Conservation (phyloP, 2,329 filamentous ascomycete species). For the Phyllosticta citribraziliensis region DNA sequence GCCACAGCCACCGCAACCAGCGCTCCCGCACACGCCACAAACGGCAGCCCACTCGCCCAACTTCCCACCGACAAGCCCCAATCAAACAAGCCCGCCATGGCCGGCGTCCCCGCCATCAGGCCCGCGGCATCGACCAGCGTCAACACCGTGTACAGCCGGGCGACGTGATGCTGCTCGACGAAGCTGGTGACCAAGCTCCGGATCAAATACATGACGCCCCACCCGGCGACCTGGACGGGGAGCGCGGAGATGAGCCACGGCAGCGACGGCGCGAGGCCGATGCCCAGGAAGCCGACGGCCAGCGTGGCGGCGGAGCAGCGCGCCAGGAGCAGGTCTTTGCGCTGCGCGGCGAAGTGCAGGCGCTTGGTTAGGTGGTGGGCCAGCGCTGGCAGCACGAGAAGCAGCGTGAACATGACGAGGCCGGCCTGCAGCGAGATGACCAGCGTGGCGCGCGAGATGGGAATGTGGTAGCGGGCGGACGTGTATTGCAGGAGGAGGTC, state of each 20-base stretch:
- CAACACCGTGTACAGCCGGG: constrained; percentile 45
- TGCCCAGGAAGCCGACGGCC: constrained; percentile 18
- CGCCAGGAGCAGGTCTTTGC: constrained; percentile 22
- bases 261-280: constrained; percentile 22
- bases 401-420: constrained; percentile 20
- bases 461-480: constrained; percentile 42
- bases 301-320: constrained; percentile 19
- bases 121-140: constrained; percentile 42
- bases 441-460: constrained; percentile 27
- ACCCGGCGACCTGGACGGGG: constrained; percentile 37
- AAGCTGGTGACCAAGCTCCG: constrained; percentile 44
- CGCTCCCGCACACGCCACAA: constrained; percentile 31
- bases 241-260: constrained; percentile 27
- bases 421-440: constrained; percentile 21
- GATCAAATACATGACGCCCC: constrained; percentile 34
- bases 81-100: constrained; percentile 39
- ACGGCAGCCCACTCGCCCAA: constrained; percentile 39
- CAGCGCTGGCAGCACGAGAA: constrained; percentile 22
- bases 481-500: constrained; percentile 44
- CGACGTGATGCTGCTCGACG: constrained; percentile 45
- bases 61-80: constrained; percentile 39
- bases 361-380: constrained; percentile 14
- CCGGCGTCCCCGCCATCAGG: constrained; percentile 37
- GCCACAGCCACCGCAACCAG: not conserved
- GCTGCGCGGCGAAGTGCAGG: constrained; percentile 10